phyloP scores from a whole-genome alignment of 139 green algal genomes.

The Haematococcus sp. region DNA sequence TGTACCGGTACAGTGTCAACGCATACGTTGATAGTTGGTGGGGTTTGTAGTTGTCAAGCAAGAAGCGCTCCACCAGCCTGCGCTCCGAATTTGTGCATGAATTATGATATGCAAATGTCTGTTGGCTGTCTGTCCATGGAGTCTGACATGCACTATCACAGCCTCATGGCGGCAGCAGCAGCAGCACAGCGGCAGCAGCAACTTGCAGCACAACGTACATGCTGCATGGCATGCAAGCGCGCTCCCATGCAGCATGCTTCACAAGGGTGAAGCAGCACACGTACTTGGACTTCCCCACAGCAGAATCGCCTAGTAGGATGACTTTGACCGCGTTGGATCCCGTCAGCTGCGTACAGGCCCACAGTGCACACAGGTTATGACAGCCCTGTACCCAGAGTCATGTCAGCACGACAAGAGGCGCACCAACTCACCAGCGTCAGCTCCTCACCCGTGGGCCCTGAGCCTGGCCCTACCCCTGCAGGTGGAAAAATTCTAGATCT shows the following conservation, averaged over 20 bases:
- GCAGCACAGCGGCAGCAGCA: too few relatives aligned
- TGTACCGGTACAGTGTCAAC: conserved; percentile 62
- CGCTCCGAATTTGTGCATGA: neutral
- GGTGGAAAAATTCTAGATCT: neutral
- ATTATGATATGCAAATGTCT: too few relatives aligned
- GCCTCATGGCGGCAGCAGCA: too few relatives aligned
- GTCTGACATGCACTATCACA: too few relatives aligned
- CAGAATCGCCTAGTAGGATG: conserved; percentile 66
- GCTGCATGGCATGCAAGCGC: neutral
- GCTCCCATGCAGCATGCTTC: neutral
- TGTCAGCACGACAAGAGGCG: neutral
- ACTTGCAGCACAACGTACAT: neutral
- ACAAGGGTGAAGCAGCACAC: conserved; percentile 6
- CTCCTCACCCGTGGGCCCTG: conserved; percentile 42
- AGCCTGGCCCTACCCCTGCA: conserved; percentile 22
- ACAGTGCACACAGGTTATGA: neutral
- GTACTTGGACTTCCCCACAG: conserved; percentile 70
- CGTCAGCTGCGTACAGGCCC: conserved; percentile 46
- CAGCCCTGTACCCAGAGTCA: neutral
- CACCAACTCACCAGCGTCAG: conserved; percentile 38
- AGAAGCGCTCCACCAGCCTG: conserved; percentile 65
- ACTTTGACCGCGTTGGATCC: conserved; percentile 49
- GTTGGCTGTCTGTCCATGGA: too few relatives aligned
- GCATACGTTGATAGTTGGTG: conserved; percentile 68
- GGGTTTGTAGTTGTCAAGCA: conserved; percentile 65